These are phyloP conservation scores for Lycium ferocissimum DNA, from an alignment of 257 asterid genomes.

Conservation along the genomic window DNA sequence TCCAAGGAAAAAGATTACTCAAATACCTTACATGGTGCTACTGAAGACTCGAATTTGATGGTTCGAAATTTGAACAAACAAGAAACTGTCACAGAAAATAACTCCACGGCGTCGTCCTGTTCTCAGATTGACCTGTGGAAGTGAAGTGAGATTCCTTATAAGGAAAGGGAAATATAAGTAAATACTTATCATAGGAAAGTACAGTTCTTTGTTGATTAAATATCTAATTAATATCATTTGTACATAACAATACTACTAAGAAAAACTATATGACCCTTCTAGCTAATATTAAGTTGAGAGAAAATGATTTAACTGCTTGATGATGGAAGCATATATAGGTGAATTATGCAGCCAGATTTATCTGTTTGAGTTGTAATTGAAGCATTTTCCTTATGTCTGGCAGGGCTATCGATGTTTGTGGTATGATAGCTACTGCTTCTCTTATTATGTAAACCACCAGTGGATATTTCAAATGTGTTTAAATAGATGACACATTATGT, in stretches of 20 bases:
- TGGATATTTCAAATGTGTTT: slow-evolving; percentile 38
- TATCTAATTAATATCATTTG: slow-evolving; percentile 22
- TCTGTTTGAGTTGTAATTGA: slow-evolving; percentile 29
- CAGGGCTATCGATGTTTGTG: neutral
- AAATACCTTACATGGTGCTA: slow-evolving; percentile 35
- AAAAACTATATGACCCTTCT: slow-evolving; percentile 2
- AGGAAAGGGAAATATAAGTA: neutral
- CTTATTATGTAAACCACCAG: slow-evolving; percentile 40
- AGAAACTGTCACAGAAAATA: slow-evolving; percentile 52
- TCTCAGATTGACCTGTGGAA: slow-evolving; percentile 61
- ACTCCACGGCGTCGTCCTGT: slow-evolving; percentile 56
- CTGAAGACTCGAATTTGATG: slow-evolving; percentile 39
- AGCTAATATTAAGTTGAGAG: neutral
- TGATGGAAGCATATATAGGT: neutral
- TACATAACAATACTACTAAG: slow-evolving; percentile 39
- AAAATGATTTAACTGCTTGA: slow-evolving; percentile 3
- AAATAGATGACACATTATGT: slow-evolving; percentile 32
- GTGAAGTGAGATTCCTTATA: slow-evolving; percentile 36
- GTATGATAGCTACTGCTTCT: slow-evolving; percentile 35
- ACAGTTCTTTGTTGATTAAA: slow-evolving; percentile 12
- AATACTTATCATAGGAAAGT: slow-evolving; percentile 31
- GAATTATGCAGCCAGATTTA: slow-evolving; percentile 20
- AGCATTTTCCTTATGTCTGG: slow-evolving; percentile 28
- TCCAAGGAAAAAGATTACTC: slow-evolving; percentile 49
- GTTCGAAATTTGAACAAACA: slow-evolving; percentile 44